Evolutionary conservation across 2,329 filamentous ascomycete species (phyloP), one percentile per base, ranked within the genome.

Genomic region (Aphanoascus verrucosus): DNA sequence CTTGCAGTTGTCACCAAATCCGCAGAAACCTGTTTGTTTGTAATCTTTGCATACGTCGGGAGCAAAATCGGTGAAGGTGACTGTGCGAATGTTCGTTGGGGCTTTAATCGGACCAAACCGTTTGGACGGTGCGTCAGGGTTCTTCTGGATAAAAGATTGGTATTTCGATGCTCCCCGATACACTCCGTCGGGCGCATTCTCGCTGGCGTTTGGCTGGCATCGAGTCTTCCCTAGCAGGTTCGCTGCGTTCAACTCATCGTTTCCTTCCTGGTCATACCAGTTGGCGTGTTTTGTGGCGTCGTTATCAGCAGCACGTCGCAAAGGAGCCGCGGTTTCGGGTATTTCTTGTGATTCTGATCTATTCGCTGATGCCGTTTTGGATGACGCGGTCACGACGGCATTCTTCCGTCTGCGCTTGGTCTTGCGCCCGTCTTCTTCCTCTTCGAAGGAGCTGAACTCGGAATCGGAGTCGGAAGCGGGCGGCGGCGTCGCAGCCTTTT

Each of bases 1-100:
- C 60, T 82, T 94, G 74, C 90, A 95, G 57, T 77, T 83, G 65
- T 93, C 87, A 28, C 86, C 84, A 58, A 84, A 86, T 1, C 83
- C 82, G 61, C 80, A 82, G 63, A 58, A 84, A 0, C 85, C 85
- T 0, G 84, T 93, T 62, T 86, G 79, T 61, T 91, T 91, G 69
- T 88, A 93, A 65, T 97, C 93, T 68, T 97, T 97, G 71, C 93
- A 98, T 0, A 94, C 86, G 60, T 97, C 91, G 0, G 91, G 88
- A 0, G 86, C 85, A 65, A 88, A 97, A 65, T 98, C 93, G 32
- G 83, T 94, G 5, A 91, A 79, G 0, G 90, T 97, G 58, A 94
- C 85, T 1, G 86, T 94, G 49, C 93, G 83, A 53, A 98, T 84
- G 63, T 97, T 97, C 1, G 87, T 86, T 0, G 91, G 79, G 1